Base-by-base conservation (phyloP, 2,329 filamentous ascomycete genomes). In the Neospermospora avenae region DNA sequence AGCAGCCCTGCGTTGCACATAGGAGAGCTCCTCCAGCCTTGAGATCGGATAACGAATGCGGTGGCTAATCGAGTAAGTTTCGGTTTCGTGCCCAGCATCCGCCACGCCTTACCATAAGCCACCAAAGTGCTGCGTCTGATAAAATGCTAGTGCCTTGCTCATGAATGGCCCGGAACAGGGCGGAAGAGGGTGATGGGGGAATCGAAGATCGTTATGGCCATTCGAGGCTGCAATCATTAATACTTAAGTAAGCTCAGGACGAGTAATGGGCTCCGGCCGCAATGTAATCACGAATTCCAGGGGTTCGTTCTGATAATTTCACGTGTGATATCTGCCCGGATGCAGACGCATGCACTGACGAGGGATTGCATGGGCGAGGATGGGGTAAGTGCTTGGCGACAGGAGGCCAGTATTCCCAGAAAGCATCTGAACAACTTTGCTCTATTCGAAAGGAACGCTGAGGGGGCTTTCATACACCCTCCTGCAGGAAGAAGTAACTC, bases 21-120 rank as follows among this genome's bases (percentile, higher is more conserved):
- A 51, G 18, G 48, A 35, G n/a, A 35, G 10, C 35, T 31, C 28
- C 28, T 31, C 11, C 28, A 31, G 11, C 11, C 48, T n/a, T 37
- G 14, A 31, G 22, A 51, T 51, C 28, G 48, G 35, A 51, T 28
- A 18, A 22, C 18, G 16, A 5, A 1, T 31, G 28, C 28, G 28
- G 11, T 10, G 48, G 25, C 48, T 51, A 51, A 51, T 31, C n/a
- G 28, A 49, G 35, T 51, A 51, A 37, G 48, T 51, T 51, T 35
- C 48, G 24, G 28, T 31, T 24, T 25, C 6, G 46, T n/a, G 46
- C 46, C 46, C n/a, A 22, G 46, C 8, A 51, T 37, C 45, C 28
- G 48, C 28, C 48, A 51, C 48, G 48, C 48, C 48, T 51, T 51
- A 13, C 39, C 48, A 51, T 22, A 8, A 51, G 48, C 28, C 46